Evolutionary conservation across 169 alveolate species (phyloP).

Genomic region (Amoebophrya sp.): DNA sequence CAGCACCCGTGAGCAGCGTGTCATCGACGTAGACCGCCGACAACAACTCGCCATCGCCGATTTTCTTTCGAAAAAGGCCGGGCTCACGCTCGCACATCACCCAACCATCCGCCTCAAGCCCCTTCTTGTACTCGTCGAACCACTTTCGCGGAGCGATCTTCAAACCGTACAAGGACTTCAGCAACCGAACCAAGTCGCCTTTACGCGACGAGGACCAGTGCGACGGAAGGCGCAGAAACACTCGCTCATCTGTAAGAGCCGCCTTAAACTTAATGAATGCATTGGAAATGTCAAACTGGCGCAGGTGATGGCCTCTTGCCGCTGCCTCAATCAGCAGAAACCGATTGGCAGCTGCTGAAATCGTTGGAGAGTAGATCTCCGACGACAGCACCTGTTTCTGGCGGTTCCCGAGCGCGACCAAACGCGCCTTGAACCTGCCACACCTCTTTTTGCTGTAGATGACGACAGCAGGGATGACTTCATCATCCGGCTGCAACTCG

Average conservation of each 20-base stretch:
- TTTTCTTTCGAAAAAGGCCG: neutral
- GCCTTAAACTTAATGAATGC: neutral
- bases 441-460: neutral
- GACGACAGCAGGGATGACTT: neutral
- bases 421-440: neutral
- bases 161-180: neutral
- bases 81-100: neutral
- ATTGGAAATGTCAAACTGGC: neutral
- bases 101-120: neutral
- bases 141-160: neutral
- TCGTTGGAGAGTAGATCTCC: neutral
- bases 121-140: neutral
- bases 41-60: neutral
- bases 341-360: neutral
- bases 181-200: neutral
- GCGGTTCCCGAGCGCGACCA: neutral
- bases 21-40: neutral
- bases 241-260: neutral
- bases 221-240: neutral
- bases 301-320: neutral
- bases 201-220: neutral
- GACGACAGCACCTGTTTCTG: neutral
- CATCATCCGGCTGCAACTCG: neutral
- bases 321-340: neutral
- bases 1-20: neutral